Evolutionary conservation across 306 rosid genomes (phyloP).

Genomic region (Pyrus bretschneideri): DNA sequence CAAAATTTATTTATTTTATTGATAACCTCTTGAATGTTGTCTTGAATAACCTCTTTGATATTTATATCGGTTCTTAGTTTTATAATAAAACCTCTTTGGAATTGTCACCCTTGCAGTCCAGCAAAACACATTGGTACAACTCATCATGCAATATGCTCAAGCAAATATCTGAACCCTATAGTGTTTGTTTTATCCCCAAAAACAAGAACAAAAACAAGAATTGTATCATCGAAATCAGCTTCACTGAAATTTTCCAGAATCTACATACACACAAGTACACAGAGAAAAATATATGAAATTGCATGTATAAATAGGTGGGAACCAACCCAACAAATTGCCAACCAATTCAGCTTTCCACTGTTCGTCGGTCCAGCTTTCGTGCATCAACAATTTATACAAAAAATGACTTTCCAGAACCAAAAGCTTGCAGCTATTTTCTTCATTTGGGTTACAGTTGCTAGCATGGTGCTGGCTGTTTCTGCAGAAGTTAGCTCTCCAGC

Average conservation of each 20-base stretch:
- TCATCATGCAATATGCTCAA: neutral
- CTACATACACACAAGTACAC: neutral
- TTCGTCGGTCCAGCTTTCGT: neutral
- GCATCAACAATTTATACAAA: neutral
- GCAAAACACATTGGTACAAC: neutral
- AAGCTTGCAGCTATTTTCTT: neutral
- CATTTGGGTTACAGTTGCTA: neutral
- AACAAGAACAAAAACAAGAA: neutral
- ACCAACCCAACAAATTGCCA: neutral
- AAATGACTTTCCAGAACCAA: neutral
- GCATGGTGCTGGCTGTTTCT: constrained; percentile 2
- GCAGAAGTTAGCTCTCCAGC: neutral
- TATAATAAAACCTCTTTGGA: neutral
- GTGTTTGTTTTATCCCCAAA: neutral
- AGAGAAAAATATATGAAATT: neutral
- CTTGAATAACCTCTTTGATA: no score
- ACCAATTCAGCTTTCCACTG: neutral
- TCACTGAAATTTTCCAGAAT: neutral
- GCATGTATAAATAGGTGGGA: neutral
- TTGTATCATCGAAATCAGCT: neutral
- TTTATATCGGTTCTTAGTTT: no score
- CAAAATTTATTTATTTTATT: no score
- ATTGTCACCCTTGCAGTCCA: neutral
- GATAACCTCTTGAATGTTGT: no score
- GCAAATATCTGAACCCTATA: neutral